Base-by-base conservation (phyloP, 768 basidiomycete species). In the Hortiboletus flavorubellus region DNA sequence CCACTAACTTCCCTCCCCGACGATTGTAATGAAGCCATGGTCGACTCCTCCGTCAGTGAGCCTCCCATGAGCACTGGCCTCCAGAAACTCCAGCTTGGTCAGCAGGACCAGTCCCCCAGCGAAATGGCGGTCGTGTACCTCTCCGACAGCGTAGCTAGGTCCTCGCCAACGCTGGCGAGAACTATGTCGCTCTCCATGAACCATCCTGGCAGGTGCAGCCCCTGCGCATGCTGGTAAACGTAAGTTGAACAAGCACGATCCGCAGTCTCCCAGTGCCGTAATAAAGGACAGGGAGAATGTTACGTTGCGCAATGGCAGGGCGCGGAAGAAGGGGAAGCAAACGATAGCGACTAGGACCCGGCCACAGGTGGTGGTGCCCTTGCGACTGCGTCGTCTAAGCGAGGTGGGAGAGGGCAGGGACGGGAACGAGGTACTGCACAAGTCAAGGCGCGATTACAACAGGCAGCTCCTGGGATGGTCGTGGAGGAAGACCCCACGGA, bases 61-160 rank as follows among this genome's bases (percentile, higher is more conserved):
- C 60, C 64, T 39, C 58, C 66, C 4, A 66, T 77, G 53, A 76
- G 67, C 14, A 51, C 64, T 2, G 71, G 64, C 26, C 62, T 76
- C 29, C 60, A 69, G 49, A 64, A 68, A 23, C 65, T 78, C 38
- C 68, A 72, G 35, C 61, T 78, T 37, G 55, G 64, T n/a, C 60
- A 66, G 14, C 49, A 33, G 26, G n/a, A 8, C 15, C 59, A 59
- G 38, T 47, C 62, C 44, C 48, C 49, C 54, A 49, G 21, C 51
- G 8, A 33, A 59, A 46, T 6, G 38, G 57, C 26, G 61, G 61
- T 42, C 64, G 68, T 33, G 50, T 59, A 7, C 59, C 61, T 14
- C 74, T 81, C 16, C 80, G 77, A 55, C 76, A 82, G 14, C 77
- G 79, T 3, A 79, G 78, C 57, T 71, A 78, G 39, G 73, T 83